Evolutionary conservation across 2,329 filamentous ascomycete genomes (phyloP).

Genomic region (Penicillium sp.): DNA sequence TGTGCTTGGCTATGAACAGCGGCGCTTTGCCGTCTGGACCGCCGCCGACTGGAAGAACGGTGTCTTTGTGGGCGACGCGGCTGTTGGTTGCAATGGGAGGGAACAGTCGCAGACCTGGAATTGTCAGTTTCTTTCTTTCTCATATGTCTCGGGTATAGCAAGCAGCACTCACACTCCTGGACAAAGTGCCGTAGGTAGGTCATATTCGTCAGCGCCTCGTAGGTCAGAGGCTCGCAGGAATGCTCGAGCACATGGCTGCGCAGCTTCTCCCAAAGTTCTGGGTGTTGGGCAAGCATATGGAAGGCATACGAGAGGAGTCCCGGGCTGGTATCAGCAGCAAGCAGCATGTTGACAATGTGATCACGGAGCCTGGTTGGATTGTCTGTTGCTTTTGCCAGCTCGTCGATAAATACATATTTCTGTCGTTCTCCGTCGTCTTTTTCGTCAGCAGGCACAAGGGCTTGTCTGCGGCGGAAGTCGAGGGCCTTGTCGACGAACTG

Average conservation of each 20-base stretch:
- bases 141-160: constrained; percentile 38
- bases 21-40: constrained; percentile 58
- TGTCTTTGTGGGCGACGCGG: constrained; percentile 36
- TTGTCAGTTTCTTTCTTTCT: constrained; percentile 42
- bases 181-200: constrained; percentile 11
- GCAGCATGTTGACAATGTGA: constrained; percentile 49
- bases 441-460: constrained; percentile 15
- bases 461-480: constrained; percentile 49
- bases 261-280: constrained; percentile 33
- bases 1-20: constrained; percentile 63
- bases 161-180: constrained; percentile 37
- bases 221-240: constrained; percentile 22
- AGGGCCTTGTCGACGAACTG: constrained; percentile 69
- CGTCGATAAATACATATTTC: constrained; percentile 55
- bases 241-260: constrained; percentile 19
- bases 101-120: constrained; percentile 42
- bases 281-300: constrained; percentile 39
- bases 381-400: constrained; percentile 49
- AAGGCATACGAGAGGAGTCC: constrained; percentile 44
- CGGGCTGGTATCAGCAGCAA: constrained; percentile 53
- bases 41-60: constrained; percentile 50
- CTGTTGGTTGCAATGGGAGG: constrained; percentile 45
- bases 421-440: constrained; percentile 28
- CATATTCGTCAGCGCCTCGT: constrained; percentile 18
- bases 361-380: constrained; percentile 45